Evolutionary conservation across 148 eudicot species (phyloP).

Genomic region (Diospyros kaki): DNA sequence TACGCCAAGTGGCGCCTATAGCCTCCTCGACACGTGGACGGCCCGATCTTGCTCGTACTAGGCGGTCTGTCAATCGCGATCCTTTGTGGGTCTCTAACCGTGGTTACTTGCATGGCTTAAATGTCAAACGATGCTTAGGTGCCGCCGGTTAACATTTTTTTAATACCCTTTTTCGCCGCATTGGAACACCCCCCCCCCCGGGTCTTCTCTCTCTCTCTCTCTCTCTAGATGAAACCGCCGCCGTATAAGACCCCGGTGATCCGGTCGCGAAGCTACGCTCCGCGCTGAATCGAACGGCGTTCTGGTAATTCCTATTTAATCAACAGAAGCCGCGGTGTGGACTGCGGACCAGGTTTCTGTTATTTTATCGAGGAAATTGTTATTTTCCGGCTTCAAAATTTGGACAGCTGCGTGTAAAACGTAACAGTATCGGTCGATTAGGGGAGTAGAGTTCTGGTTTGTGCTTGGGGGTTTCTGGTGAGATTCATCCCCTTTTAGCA

Average conservation of each 20-base stretch:
- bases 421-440: not conserved
- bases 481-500: no score
- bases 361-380: not conserved
- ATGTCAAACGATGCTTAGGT: conserved; percentile 1
- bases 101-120: conserved; percentile 1
- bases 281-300: not conserved
- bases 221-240: conserved; percentile 9
- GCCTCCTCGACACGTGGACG: conserved; percentile 22
- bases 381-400: not conserved
- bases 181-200: conserved; percentile 1
- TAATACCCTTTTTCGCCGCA: not conserved
- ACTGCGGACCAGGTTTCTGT: not conserved
- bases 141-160: conserved; percentile 19
- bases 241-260: conserved; percentile 14
- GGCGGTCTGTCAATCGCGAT: not conserved
- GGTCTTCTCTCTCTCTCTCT: conserved; percentile 3
- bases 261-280: conserved; percentile 13
- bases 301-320: not conserved
- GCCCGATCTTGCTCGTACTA: conserved; percentile 2
- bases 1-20: conserved; percentile 33
- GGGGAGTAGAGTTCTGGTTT: not conserved
- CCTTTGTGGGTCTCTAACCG: conserved; percentile 4
- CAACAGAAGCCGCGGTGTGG: not conserved
- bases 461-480: not conserved
- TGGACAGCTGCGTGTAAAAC: not conserved